Base-by-base conservation (phyloP, 805 yeast species). In the Hanseniaspora clermontiae region DNA sequence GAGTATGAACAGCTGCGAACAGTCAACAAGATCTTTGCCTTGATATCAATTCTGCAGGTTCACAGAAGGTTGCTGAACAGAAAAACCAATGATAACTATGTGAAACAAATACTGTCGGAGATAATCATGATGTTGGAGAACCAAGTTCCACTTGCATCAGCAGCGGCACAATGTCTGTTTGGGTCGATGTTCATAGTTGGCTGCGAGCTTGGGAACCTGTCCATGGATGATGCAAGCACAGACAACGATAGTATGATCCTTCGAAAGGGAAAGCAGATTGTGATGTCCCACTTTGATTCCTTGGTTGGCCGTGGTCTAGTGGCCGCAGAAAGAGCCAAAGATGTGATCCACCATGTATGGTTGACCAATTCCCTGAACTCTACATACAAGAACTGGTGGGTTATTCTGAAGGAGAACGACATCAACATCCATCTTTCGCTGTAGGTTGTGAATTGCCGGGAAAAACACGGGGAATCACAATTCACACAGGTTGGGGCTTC, bases 21-120 rank as follows among this genome's bases (percentile, higher is more conserved):
- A 10, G 53, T 51, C 4, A 56, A 56, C 32, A 43, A 49, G 24
- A n/a, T 56, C 11, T 56, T 56, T 45, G 58, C 55, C n/a, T 47
- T 56, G 43, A 50, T 38, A 2, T 46, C 55, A 5, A 45, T 56
- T 20, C 29, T 56, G 4, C 58, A 56, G 11, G 46, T 56, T 3
- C 50, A 50, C 27, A 56, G 55, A 46, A 39, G 58, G 39, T 14
- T 55, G 15, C 15, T 55, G n/a, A 42, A 45, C 14, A 55, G 32
- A 49, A 2, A 20, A 7, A 48, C 46, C 39, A 6, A 39, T 5
- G 42, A 55, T 29, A 19, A n/a, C 29, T 31, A 50, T 20, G 51
- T 56, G 10, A 56, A 50, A 24, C n/a, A 36, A 2, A 36, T 50
- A 10, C 10, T 56, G 14, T 27, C 36, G 5, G 53, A 46, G 19